Conservation (phyloP, 176 grass and related monocot genomes). For the Otatea glauca region DNA sequence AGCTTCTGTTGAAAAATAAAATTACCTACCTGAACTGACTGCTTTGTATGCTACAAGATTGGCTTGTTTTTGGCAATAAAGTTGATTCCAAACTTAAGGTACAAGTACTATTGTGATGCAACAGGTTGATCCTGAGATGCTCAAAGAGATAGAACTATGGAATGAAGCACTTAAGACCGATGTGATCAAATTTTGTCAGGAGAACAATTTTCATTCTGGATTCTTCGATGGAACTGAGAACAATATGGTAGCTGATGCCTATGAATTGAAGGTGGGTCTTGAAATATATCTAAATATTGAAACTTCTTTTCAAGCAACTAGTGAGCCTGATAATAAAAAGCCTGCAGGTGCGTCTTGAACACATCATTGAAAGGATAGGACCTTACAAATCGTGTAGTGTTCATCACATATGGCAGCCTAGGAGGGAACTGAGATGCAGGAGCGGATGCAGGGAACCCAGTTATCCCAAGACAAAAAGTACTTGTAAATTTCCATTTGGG, state of each 20-base stretch:
- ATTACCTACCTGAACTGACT: constrained; percentile 11
- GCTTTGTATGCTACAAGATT: not conserved
- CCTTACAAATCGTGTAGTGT: too few relatives aligned
- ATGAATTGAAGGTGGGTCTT: constrained; percentile 76
- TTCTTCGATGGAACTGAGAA: constrained; percentile 89
- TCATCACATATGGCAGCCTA: too few relatives aligned
- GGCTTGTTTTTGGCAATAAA: not conserved
- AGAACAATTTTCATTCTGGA: constrained; percentile 90
- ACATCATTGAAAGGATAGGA: constrained; percentile 93
- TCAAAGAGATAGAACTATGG: too few relatives aligned
- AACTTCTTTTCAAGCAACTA: not conserved
- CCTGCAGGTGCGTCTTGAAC: constrained; percentile 92
- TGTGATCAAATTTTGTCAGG: constrained; percentile 93
- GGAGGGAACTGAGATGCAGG: too few relatives aligned
- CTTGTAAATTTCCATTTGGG: too few relatives aligned
- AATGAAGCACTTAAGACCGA: too few relatives aligned
- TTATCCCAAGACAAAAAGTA: too few relatives aligned
- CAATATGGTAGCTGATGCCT: constrained; percentile 88
- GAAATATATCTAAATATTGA: not conserved
- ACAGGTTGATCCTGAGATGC: too few relatives aligned
- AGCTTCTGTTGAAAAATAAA: too few relatives aligned
- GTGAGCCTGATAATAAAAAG: constrained; percentile 23
- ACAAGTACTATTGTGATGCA: too few relatives aligned
- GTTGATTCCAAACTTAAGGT: too few relatives aligned
- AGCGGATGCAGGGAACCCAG: too few relatives aligned